Evolutionary conservation across 805 yeast species (phyloP).

Genomic region (Kuraishia piskuri): DNA sequence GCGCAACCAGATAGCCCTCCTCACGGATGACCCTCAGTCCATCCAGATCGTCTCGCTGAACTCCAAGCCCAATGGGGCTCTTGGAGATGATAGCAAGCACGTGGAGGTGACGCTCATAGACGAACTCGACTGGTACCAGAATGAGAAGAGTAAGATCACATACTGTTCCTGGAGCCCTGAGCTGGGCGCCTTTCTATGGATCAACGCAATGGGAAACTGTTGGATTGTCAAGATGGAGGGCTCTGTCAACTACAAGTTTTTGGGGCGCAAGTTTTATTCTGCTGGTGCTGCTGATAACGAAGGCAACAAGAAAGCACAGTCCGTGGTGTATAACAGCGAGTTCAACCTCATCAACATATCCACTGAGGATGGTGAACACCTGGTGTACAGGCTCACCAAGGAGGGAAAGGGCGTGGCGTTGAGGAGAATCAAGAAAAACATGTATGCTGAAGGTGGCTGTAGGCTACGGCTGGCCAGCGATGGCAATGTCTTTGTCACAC

Average conservation of each 20-base stretch:
- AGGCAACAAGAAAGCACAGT: conserved; percentile 8
- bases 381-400: conserved; percentile 28
- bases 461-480: conserved; percentile 18
- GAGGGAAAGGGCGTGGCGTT: conserved; percentile 20
- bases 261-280: conserved; percentile 15
- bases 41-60: conserved; percentile 22
- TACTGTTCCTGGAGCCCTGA: conserved; percentile 13
- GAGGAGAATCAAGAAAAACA: conserved; percentile 25
- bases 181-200: conserved; percentile 21
- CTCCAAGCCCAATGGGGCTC: conserved; percentile 9
- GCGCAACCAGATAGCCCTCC: conserved; percentile 16
- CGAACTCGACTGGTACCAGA: conserved; percentile 23
- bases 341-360: conserved; percentile 32
- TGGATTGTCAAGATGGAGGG: conserved; percentile 16
- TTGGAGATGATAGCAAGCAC: conserved; percentile 14
- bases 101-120: conserved; percentile 20
- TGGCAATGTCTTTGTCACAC: conserved; percentile 18
- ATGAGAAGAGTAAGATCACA: conserved; percentile 9
- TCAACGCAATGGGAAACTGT: conserved; percentile 19
- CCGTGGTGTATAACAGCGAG: conserved; percentile 29
- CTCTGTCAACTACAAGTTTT: conserved; percentile 8
- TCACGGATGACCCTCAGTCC: conserved; percentile 24
- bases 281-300: conserved; percentile 4
- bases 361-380: conserved; percentile 22
- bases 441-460: conserved; percentile 22